These are phyloP conservation scores for Bretziella fagacearum DNA, from an alignment of 2,329 filamentous ascomycete genomes.

Conservation along the genomic window DNA sequence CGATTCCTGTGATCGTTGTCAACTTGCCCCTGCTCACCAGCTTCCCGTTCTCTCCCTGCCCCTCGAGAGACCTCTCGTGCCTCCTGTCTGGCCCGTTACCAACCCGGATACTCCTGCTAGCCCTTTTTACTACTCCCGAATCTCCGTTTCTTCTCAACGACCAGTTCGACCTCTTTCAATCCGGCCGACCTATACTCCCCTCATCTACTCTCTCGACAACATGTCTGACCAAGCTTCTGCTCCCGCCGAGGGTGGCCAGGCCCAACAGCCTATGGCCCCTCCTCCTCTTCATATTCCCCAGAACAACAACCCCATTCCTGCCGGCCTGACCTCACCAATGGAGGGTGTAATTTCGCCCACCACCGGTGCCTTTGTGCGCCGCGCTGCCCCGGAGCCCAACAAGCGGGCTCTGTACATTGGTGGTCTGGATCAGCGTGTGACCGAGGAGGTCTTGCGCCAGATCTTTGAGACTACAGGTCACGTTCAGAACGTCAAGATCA, in stretches of 20 bases:
- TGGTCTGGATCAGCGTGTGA: conserved; percentile 84
- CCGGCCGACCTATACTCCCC: neutral
- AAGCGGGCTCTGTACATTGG: conserved; percentile 95
- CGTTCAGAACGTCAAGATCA: conserved; percentile 97
- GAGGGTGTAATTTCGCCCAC: conserved; percentile 71
- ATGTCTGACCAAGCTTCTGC: conserved; percentile 50
- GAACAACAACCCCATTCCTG: conserved; percentile 90
- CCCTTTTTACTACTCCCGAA: neutral
- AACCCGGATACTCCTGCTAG: conserved; percentile 1
- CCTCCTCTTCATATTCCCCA: conserved; percentile 86
- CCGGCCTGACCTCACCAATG: conserved; percentile 77
- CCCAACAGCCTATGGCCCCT: conserved; percentile 73
- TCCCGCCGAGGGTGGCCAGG: conserved; percentile 46
- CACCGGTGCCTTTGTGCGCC: conserved; percentile 64
- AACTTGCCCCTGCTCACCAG: conserved; percentile 1
- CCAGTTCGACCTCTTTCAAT: conserved; percentile 7
- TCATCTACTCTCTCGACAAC: conserved; percentile 22
- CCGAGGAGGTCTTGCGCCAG: conserved; percentile 87
- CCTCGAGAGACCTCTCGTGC: neutral
- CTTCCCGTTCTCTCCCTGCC: neutral
- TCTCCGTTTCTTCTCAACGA: conserved; percentile 11
- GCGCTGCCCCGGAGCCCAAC: conserved; percentile 92
- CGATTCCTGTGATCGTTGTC: conserved; percentile 4
- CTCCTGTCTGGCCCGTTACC: conserved; percentile 2
- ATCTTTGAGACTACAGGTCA: conserved; percentile 98